Percentiles rank a stretch among this genome's conserved stretches.
Conservation (phyloP, 2,329 filamentous ascomycete genomes). For the Penicillium thymicola region DNA sequence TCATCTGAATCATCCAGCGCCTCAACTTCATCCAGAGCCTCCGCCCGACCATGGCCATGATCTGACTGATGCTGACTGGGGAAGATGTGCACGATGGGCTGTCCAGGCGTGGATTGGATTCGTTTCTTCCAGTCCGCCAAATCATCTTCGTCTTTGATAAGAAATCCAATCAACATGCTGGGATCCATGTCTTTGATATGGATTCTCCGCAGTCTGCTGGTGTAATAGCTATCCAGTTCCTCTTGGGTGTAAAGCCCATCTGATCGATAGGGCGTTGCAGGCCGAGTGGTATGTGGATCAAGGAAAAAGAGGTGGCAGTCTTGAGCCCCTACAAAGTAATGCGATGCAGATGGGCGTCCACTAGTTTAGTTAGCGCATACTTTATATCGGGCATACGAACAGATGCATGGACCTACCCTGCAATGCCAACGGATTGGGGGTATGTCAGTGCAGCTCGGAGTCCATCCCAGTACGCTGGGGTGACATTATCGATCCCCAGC, state of each 20-base stretch:
- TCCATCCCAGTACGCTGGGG: constrained; percentile 92
- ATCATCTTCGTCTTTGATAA: constrained; percentile 78
- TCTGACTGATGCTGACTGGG: constrained; percentile 62
- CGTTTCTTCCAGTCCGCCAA: constrained; percentile 78
- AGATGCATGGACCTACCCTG: constrained; percentile 61
- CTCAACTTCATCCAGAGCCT: constrained; percentile 86
- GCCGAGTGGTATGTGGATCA: constrained; percentile 84
- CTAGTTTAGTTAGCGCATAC: constrained; percentile 48
- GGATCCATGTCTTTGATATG: constrained; percentile 93
- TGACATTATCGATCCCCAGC: constrained; percentile 90
- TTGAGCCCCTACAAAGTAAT: constrained; percentile 71
- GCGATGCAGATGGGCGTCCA: constrained; percentile 85
- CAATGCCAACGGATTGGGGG: constrained; percentile 91
- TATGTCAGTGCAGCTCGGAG: constrained; percentile 80
- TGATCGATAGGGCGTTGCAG: constrained; percentile 63
- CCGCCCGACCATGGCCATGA: constrained; percentile 58
- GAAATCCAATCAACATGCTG: constrained; percentile 93
- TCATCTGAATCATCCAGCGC: constrained; percentile 65
- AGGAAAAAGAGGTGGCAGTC: constrained; percentile 87
- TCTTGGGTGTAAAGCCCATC: constrained; percentile 59
- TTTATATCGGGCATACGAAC: neutral
- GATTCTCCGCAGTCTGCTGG: constrained; percentile 74
- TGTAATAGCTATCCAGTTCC: constrained; percentile 83
- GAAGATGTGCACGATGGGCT: constrained; percentile 80
- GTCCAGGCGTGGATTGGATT: constrained; percentile 73